Evolutionary conservation across 1,284 basidiomycete species (phyloP).

Genomic region (Sanghuangporus baumii): DNA sequence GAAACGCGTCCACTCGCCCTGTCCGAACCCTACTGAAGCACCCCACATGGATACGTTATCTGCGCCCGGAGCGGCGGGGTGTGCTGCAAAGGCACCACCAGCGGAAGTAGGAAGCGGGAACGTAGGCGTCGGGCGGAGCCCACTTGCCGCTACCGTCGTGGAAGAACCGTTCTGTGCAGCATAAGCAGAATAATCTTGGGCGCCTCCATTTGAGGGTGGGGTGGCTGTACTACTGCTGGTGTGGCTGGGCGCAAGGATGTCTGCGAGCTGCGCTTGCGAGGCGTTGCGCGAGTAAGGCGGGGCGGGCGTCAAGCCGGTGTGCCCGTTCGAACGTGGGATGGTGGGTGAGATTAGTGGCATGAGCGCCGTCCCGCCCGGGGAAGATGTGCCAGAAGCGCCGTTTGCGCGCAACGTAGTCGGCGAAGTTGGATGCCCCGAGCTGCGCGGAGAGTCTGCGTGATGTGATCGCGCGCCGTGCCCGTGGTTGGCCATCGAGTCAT

Average conservation of each 20-base stretch:
- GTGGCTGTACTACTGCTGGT: slow-evolving; percentile 13
- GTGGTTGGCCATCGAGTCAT: slow-evolving; percentile 40
- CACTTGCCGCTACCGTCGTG: slow-evolving; percentile 12
- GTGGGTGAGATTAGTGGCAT: neutral
- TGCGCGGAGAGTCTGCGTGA: slow-evolving; percentile 9
- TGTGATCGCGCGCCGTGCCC: slow-evolving; percentile 9
- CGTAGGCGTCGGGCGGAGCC: slow-evolving; percentile 14
- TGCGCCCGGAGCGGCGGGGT: slow-evolving; percentile 23
- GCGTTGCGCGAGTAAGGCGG: slow-evolving; percentile 9
- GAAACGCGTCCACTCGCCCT: slow-evolving; percentile 40
- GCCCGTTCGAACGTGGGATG: slow-evolving; percentile 29
- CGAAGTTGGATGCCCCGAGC: slow-evolving; percentile 12
- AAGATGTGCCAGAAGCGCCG: neutral
- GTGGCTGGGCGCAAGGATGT: slow-evolving; percentile 7
- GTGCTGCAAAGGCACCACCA: neutral
- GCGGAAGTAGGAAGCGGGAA: slow-evolving; percentile 4
- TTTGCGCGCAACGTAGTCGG: neutral
- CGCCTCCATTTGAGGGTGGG: neutral
- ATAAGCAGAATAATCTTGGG: slow-evolving; percentile 12
- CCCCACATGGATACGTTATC: slow-evolving; percentile 36
- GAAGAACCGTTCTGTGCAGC: neutral
- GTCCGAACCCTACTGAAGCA: slow-evolving; percentile 34
- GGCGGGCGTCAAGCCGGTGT: slow-evolving; percentile 21
- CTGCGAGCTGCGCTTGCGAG: neutral
- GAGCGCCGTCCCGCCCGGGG: slow-evolving; percentile 4